Evolutionary conservation across 768 basidiomycete species (phyloP).

Genomic region (Tubosaeta brunneosetosa): DNA sequence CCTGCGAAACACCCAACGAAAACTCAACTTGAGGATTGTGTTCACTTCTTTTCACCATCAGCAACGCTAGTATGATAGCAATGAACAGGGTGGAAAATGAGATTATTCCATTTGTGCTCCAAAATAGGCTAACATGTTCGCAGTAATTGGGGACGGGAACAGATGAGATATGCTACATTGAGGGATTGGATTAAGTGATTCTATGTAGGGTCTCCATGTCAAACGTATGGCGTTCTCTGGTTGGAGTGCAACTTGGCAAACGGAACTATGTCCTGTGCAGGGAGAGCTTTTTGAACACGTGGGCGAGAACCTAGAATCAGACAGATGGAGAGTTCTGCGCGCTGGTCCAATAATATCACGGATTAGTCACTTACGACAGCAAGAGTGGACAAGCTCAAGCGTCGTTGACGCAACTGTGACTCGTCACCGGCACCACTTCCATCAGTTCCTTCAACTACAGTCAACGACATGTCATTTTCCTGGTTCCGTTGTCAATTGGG

Average conservation of each 20-base stretch:
- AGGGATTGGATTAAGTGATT: background rate
- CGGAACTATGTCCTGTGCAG: background rate
- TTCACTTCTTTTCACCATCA: too few relatives aligned
- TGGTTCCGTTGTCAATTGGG: constrained; percentile 6
- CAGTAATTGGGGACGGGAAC: background rate
- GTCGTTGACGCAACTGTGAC: constrained; percentile 4
- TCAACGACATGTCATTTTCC: constrained; percentile 2
- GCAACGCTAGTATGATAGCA: constrained; percentile 56
- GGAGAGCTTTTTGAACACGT: constrained; percentile 8
- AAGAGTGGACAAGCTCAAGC: constrained; percentile 19
- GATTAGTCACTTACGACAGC: constrained; percentile 16
- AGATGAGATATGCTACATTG: too few relatives aligned
- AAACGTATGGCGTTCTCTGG: background rate
- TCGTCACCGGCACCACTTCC: background rate
- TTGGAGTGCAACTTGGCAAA: background rate
- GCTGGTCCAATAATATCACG: background rate
- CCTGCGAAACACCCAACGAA: too few relatives aligned
- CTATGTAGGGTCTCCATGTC: background rate
- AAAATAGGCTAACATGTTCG: too few relatives aligned
- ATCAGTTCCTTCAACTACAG: constrained; percentile 7
- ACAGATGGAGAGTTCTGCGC: background rate
- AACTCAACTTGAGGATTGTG: too few relatives aligned
- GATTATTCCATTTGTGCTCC: too few relatives aligned
- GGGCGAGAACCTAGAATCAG: constrained; percentile 21
- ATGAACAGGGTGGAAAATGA: constrained; percentile 5